Base-by-base conservation (phyloP, 2,329 filamentous ascomycete genomes). In the Colletotrichum orbiculare region DNA sequence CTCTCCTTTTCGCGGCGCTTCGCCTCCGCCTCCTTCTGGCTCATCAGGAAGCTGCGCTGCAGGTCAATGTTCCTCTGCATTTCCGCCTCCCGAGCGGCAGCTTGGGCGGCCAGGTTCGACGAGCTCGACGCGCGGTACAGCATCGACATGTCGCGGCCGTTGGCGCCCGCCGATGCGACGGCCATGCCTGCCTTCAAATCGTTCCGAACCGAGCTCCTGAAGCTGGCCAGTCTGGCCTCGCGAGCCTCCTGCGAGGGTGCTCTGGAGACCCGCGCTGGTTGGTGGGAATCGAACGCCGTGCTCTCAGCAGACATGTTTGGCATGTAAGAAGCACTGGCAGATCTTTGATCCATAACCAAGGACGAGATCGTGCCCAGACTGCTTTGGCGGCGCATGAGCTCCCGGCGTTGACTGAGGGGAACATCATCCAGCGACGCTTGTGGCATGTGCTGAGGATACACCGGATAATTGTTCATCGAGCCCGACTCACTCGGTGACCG, bases 331-430 rank as follows among this genome's bases (percentile, higher is more conserved):
- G 45, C 50, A 33, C 58, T 62, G 11, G 47, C 39, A 17, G 62
- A 50, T 9, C 62, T 62, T 13, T 41, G 15, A 12, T 61, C 62
- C 11, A 37, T 47, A 25, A 66, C 54, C 13, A 68, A 64, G 0
- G 71, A 76, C 45, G 70, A 70, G 67, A 78, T 74, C 52, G 80
- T 62, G 11, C 62, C 58, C 10, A 53, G 67, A 70, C 81, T 84
- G 67, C 74, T 82, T 46, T 86, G 83, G 38, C 85, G 67, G 9
- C 61, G 86, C 60, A 91, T 87, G 35, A 91, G 75, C 49, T 86
- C 79, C 60, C 84, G 85, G 47, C 91, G 88, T 70, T 91, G 87
- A 46, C 87, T 90, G 15, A 96, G 82, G 0, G 92, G 89, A 69
- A 95, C 82, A 60, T 94, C 87, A 66, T 94, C 92, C 2, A 83